Evolutionary conservation across 2,329 filamentous ascomycete species (phyloP), one percentile per base, ranked within the genome.

Genomic region (Aureobasidium vineae): DNA sequence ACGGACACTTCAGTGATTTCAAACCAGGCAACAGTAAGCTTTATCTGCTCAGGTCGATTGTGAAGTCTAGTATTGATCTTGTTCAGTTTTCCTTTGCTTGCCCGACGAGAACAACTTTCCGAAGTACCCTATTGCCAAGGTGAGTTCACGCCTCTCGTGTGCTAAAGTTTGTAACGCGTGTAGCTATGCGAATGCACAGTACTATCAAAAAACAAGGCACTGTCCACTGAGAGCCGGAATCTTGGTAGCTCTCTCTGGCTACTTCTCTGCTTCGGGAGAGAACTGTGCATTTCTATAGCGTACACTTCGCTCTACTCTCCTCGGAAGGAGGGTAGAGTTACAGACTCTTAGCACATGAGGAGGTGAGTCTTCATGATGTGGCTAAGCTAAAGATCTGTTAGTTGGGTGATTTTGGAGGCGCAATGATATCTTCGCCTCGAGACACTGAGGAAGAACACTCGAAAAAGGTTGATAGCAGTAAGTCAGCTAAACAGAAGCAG

Each of bases 351-450:
- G 5, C 28, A 6, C 28, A 31, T 31, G 5, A 31, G 5, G 28
- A 31, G 28, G 10, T 36, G 33, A 36, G 11, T 36, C 33, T 36
- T 36, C 33, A 28, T 5, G 4, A n/a, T 33, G 6, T 36, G 19
- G 13, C 26, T 41, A 6, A 28, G n/a, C 41, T 47, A 26, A 47
- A 7, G 15, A 23, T 16, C 7, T 47, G 3, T 19, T 50, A 63
- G 60, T 52, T 63, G 47, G 60, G n/a, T 19, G 60, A 63, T 15
- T 63, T 63, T 43, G 60, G 60, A n/a, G 60, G 60, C 15, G 45
- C 60, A 21, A 60, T 60, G 23, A n/a, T 60, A 21, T 60, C 23
- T 23, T 31, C 28, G 11, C 11, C 41, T 5, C 41, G 23, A 5
- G 56, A 60, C 2, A 21, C 26, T 28, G 8, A n/a, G 26, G 6